A percentile compares a stretch with the other conserved stretches of the same genome.
Evolutionary conservation across 2,329 filamentous ascomycete genomes (phyloP).

Genomic region (Fusarium sp.): DNA sequence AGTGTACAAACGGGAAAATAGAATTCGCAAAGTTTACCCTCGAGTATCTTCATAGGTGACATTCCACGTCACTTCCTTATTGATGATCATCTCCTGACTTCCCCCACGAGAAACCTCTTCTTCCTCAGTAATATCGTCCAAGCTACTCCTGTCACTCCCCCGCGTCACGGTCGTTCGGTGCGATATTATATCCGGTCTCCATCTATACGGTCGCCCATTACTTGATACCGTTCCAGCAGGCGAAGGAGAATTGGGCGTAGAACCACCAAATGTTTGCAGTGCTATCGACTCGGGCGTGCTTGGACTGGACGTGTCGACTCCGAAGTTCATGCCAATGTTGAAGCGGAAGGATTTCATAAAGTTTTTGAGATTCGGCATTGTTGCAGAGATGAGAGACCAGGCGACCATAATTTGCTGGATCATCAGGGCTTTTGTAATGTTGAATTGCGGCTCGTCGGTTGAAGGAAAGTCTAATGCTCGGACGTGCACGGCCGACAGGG

Average conservation of each 20-base stretch:
- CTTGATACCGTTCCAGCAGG: neutral
- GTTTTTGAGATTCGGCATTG: slow-evolving; percentile 38
- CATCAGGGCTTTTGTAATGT: slow-evolving; percentile 26
- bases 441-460: slow-evolving; percentile 33
- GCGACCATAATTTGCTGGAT: slow-evolving; percentile 35
- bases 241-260: neutral
- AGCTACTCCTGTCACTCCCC: neutral
- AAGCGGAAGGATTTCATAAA: slow-evolving; percentile 38
- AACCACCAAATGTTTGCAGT: slow-evolving; percentile 10
- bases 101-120: slow-evolving; percentile 26
- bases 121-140: slow-evolving; percentile 25
- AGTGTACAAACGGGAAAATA: rapidly evolving
- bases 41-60: slow-evolving; percentile 21
- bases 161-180: slow-evolving; percentile 1
- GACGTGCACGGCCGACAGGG: slow-evolving; percentile 31
- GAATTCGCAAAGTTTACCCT: rapidly evolving
- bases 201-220: neutral
- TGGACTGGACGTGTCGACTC: slow-evolving; percentile 18
- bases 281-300: slow-evolving; percentile 15
- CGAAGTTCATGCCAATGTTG: slow-evolving; percentile 36
- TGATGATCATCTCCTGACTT: slow-evolving; percentile 41
- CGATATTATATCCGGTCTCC: slow-evolving; percentile 18
- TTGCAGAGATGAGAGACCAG: slow-evolving; percentile 39
- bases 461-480: slow-evolving; percentile 4
- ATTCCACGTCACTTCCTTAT: slow-evolving; percentile 34